These are phyloP conservation scores for Scheffersomyces parashehatae DNA, from an alignment of 1,139 yeast genomes.

Conservation along the genomic window DNA sequence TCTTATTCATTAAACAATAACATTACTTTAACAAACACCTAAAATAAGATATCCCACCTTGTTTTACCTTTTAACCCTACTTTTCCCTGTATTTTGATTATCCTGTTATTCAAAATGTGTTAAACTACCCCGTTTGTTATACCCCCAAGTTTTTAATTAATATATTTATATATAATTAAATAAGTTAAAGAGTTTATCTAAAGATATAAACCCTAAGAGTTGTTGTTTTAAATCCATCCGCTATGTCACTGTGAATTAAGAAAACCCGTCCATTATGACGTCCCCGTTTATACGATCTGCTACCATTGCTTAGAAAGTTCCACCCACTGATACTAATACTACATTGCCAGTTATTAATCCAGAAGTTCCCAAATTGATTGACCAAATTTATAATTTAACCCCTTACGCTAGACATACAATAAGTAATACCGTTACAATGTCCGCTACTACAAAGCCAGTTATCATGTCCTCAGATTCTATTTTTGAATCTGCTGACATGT, in stretches of 20 bases:
- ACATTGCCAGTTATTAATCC: conserved; percentile 2
- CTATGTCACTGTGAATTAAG: conserved; percentile 28
- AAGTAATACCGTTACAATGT: conserved; percentile 18
- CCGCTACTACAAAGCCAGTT: conserved; percentile 26
- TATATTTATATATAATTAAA: conserved; percentile 5
- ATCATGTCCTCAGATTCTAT: conserved; percentile 30
- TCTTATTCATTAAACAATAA: conserved; percentile 7
- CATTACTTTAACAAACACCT: conserved; percentile 1
- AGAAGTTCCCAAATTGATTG: background rate
- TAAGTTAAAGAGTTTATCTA: conserved; percentile 2
- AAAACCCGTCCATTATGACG: conserved; percentile 35
- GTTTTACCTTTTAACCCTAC: conserved; percentile 8
- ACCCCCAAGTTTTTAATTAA: conserved; percentile 9
- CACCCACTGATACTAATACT: conserved; percentile 3
- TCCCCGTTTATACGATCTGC: conserved; percentile 12
- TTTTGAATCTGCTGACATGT: conserved; percentile 28
- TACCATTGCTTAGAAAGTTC: conserved; percentile 6
- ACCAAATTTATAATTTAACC: no score
- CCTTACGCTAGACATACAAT: no score
- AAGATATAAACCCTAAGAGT: conserved; percentile 9
- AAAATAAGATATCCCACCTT: background rate
- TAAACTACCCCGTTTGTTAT: conserved; percentile 22
- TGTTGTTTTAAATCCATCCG: conserved; percentile 12
- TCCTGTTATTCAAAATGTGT: conserved; percentile 26
- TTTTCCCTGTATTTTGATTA: conserved; percentile 9